Conservation (phyloP, 1,284 basidiomycete genomes). For the Sporisorium graminicola region DNA sequence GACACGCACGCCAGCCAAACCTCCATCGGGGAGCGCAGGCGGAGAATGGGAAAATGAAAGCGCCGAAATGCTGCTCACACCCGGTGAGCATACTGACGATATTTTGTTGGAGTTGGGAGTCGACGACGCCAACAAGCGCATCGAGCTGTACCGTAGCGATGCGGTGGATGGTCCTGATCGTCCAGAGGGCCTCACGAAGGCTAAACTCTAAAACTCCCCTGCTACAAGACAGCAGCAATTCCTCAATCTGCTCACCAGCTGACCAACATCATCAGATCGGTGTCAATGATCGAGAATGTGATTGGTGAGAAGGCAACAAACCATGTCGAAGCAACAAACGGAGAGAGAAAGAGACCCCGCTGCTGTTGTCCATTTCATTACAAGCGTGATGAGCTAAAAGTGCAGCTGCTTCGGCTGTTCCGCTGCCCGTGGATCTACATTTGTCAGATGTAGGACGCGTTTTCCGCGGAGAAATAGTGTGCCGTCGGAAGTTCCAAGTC, state of each 20-base stretch:
- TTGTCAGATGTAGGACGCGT: constrained; percentile 12
- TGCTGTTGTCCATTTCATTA: too few relatives aligned
- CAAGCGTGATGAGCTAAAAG: neutral
- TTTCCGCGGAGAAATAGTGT: constrained; percentile 15
- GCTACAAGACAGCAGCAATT: neutral
- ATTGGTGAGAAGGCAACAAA: neutral
- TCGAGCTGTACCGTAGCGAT: constrained; percentile 37
- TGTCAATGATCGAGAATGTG: neutral
- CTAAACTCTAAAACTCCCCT: constrained; percentile 29
- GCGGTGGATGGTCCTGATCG: constrained; percentile 59
- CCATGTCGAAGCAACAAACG: neutral
- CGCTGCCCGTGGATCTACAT: constrained; percentile 2
- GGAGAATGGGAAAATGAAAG: constrained; percentile 36
- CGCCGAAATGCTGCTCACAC: constrained; percentile 54
- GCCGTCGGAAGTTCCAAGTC: too few relatives aligned
- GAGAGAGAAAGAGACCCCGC: too few relatives aligned
- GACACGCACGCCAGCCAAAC: constrained; percentile 60
- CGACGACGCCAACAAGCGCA: constrained; percentile 27
- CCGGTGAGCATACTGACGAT: constrained; percentile 65
- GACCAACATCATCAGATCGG: neutral
- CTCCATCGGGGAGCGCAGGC: constrained; percentile 44
- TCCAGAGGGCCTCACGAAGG: constrained; percentile 29
- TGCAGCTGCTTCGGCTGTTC: constrained; percentile 1
- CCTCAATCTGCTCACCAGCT: neutral
- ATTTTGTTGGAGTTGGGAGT: constrained; percentile 59